Evolutionary conservation across 2,329 filamentous ascomycete species (phyloP).

Genomic region (Cyanodermella asteris): DNA sequence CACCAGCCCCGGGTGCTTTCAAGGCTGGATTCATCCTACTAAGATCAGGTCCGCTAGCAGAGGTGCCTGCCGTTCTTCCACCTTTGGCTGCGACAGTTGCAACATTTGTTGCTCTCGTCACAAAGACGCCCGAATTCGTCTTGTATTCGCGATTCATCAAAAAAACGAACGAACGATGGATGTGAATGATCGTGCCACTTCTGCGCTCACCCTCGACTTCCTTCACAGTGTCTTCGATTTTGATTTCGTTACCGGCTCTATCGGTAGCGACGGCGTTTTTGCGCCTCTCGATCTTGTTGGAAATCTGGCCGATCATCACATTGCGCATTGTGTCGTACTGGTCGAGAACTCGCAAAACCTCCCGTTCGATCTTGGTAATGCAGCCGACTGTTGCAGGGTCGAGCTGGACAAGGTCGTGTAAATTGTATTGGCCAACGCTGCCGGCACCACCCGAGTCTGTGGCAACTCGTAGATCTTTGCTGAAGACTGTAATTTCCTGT

Average conservation of each 20-base stretch:
- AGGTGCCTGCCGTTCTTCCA: conserved; percentile 43
- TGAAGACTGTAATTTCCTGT: conserved; percentile 90
- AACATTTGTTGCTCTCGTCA: conserved; percentile 66
- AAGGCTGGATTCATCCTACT: conserved; percentile 82
- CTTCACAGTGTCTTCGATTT: conserved; percentile 75
- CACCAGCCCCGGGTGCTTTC: conserved; percentile 38
- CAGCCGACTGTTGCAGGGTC: conserved; percentile 83
- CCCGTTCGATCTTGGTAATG: conserved; percentile 84
- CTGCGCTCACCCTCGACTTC: conserved; percentile 71
- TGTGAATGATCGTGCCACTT: conserved; percentile 76
- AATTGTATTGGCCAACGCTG: conserved; percentile 62
- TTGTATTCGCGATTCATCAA: conserved; percentile 62
- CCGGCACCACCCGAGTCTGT: conserved; percentile 77
- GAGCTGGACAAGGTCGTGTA: conserved; percentile 85
- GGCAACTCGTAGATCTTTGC: conserved; percentile 84
- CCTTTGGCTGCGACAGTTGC: conserved; percentile 87
- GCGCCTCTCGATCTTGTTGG: conserved; percentile 65
- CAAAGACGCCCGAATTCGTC: conserved; percentile 79
- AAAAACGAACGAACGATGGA: conserved; percentile 83
- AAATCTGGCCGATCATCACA: conserved; percentile 74
- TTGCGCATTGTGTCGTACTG: conserved; percentile 69
- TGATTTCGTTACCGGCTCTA: conserved; percentile 79
- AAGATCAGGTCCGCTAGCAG: conserved; percentile 48
- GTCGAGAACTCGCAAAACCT: conserved; percentile 73
- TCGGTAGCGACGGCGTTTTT: conserved; percentile 79